These are phyloP conservation scores for Neofusicoccum ribis DNA, from an alignment of 2,329 filamentous ascomycete species.

Conservation along the genomic window DNA sequence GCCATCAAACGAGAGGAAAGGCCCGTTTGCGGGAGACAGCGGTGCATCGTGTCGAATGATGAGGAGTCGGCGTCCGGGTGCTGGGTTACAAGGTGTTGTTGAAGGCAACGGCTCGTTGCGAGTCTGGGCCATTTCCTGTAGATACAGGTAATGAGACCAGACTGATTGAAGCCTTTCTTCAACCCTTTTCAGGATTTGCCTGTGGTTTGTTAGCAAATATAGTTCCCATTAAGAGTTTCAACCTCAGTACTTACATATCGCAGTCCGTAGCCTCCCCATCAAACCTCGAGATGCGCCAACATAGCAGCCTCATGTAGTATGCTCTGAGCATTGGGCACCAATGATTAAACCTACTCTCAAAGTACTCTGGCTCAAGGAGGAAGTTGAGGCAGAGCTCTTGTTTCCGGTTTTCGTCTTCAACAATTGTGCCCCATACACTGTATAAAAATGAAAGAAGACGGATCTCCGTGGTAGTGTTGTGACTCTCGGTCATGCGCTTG, in stretches of 20 bases:
- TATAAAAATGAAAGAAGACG: constrained; percentile 81
- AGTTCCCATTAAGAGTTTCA: not conserved
- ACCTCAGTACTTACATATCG: constrained; percentile 61
- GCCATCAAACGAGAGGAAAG: constrained; percentile 66
- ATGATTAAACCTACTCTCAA: constrained; percentile 82
- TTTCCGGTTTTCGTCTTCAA: constrained; percentile 66
- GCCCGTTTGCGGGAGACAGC: constrained; percentile 50
- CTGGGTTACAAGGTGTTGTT: constrained; percentile 79
- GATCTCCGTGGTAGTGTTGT: constrained; percentile 89
- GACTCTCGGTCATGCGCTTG: constrained; percentile 74
- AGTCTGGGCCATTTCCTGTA: constrained; percentile 66
- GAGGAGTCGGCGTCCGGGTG: constrained; percentile 80
- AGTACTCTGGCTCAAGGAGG: constrained; percentile 71
- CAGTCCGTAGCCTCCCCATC: constrained; percentile 64
- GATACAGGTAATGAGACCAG: constrained; percentile 79
- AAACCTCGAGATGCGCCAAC: constrained; percentile 83
- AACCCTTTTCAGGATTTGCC: constrained; percentile 68
- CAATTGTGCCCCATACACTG: constrained; percentile 73
- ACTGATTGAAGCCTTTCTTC: constrained; percentile 67
- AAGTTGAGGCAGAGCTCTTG: constrained; percentile 70
- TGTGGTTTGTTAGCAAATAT: constrained; percentile 39
- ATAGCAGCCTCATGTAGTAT: constrained; percentile 87
- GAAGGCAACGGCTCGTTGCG: constrained; percentile 62
- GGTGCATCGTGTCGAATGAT: constrained; percentile 81
- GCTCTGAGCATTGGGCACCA: constrained; percentile 95